Evolutionary conservation across 1,284 basidiomycete species (phyloP), one percentile per base, ranked within the genome.

Genomic region (Cryptococcus wingfieldii): DNA sequence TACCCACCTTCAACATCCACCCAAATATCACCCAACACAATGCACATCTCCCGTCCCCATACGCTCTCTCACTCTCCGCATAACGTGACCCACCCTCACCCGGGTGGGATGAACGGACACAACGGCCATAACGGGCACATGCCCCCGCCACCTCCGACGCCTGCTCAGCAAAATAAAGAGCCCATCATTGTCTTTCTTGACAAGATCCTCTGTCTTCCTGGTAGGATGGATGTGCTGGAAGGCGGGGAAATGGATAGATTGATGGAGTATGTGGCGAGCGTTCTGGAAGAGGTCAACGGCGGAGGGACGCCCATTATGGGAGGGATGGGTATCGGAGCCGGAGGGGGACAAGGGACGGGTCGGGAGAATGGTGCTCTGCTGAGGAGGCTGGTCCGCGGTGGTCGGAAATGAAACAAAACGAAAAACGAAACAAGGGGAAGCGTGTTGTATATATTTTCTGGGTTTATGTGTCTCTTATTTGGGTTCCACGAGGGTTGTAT

Each of bases 151-250:
- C 39, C 39, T 16, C 39, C 16, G 7, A 19, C 5, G 14, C 39
- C 39, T 9, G 16, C 39, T 9, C 19, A 10, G 18, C 42, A 19
- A n/a, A 5, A 34, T 34, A 18, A 44, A 44, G 42, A 44, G 14
- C 37, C 25, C 19, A 55, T 60, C 27, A 47, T 54, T 16, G n/a
- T 4, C 7, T 60, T 45, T 39, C 47, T 60, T 7, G 51, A 60
- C 7, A 23, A 38, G 18, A 56, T 60, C 42, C 27, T 56, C 10
- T 16, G 18, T 9, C 45, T 55, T 0, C 37, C 47, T 39, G 55
- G 55, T 5, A 42, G 50, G 38, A 25, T 56, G 23, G 56, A 51
- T 16, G 28, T 25, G 8, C 10, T 48, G 12, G 34, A 47, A 25
- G 45, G 28, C 27, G 31, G 31, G 31, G 38, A 54, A n/a, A 28